Conservation (phyloP, 202 grass and related monocot genomes). For the Carex arenaria region DNA sequence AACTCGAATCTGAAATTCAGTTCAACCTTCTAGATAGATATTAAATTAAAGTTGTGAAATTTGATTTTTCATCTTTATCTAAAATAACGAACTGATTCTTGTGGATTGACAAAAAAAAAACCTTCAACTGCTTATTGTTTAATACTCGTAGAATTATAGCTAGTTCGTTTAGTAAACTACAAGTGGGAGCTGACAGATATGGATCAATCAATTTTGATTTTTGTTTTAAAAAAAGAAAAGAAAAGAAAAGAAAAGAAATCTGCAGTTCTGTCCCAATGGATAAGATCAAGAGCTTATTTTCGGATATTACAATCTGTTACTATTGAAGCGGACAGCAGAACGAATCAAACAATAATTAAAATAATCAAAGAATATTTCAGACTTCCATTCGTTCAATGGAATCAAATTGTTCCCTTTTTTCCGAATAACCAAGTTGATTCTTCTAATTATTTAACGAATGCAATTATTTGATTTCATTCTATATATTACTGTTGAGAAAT, state of each 20-base stretch:
- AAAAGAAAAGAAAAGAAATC: background rate
- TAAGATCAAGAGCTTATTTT: background rate
- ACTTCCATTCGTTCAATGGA: background rate
- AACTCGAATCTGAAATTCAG: too few species aligned
- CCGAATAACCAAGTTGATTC: background rate
- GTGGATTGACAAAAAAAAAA: background rate
- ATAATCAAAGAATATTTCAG: background rate
- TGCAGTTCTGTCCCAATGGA: background rate
- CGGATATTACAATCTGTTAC: background rate
- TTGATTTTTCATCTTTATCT: too few species aligned
- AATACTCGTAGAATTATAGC: background rate
- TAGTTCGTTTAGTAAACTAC: background rate
- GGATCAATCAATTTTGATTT: background rate
- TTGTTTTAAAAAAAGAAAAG: background rate
- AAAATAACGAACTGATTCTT: background rate
- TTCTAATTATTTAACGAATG: background rate
- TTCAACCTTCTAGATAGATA: too few species aligned
- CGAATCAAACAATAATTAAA: background rate
- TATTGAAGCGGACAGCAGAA: background rate
- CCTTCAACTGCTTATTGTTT: background rate
- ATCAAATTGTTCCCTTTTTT: background rate
- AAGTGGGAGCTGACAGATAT: constrained; percentile 6
- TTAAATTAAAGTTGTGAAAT: too few species aligned
- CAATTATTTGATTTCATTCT: background rate
- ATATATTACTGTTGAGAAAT: background rate